Base-by-base conservation (phyloP, 78 protist genomes). In the Dictyostelium citrinum region DNA sequence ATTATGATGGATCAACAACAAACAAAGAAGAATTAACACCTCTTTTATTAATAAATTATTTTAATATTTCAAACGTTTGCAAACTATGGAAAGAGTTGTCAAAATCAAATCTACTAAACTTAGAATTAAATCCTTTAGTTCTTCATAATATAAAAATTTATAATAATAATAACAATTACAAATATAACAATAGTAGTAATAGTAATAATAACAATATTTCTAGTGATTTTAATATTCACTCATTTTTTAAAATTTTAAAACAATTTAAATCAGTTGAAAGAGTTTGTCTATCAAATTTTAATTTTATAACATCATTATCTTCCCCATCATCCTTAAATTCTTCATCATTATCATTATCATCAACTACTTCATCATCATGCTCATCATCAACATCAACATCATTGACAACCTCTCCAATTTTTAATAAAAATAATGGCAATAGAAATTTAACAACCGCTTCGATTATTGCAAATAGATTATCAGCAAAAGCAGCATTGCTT, bases 221-320 rank as follows among this genome's bases (percentile, higher is more conserved):
- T 17, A 43, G 37, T 33, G 83, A 85, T 45, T 85, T 85, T 20
- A 70, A 76, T 49, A 85, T 80, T 35, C 75, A 76, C 29, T 2
- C 27, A n/a, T 80, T 85, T 17, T 45, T 85, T 22, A 39, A 55
- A 27, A 31, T 85, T n/a, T 41, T 85, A 16, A 55, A 76, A 39
- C 27, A 24, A 60, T 85, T 60, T 58, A 64, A 81, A 31, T 76
- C 91, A 27, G 91, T 85, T 2, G 79, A 85, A 58, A 85, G 78
- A 33, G 91, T 85, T 22, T 37, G 64, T 37, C 37, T 85, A 27
- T 85, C 91, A 24, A 58, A 58, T 76, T 85, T 85, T 61, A 79
- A 85, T 29, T 85, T 85, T 55, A 58, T 74, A 24, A 20, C 46
- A 41, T 35, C 81, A 41, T 35, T 9, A 49, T 49, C 55, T 12